Evolutionary conservation across 208 protist genomes (phyloP), one percentile per base, ranked within the genome.

Genomic region (Trypanosoma cruzi): DNA sequence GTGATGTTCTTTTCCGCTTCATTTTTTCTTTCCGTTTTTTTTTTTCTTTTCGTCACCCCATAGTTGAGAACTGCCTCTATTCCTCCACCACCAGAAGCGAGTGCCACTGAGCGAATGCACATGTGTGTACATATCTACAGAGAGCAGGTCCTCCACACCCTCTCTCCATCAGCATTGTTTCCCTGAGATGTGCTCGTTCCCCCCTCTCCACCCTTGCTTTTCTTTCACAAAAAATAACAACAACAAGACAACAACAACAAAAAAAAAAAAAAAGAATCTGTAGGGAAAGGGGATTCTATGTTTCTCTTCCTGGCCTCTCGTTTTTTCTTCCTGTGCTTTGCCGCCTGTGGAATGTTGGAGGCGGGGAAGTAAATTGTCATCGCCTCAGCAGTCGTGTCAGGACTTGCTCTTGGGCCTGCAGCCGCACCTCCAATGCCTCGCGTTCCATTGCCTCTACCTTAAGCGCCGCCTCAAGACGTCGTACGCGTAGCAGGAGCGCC

Each of bases 401-500:
- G 32, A 84, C 79, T 18, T 72, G 61, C 52, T 78, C 82, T 61
- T 84, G 82, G 36, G 78, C 78, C 62, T 77, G 50, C 54, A 79
- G 55, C 3, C 67, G 67, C 44, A 78, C 37, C 57, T 88, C 73
- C 52, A 84, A 56, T 8, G 65, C 73, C 60, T 87, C 74, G 20
- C 81, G 57, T 49, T 82, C 81, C 64, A 81, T 68, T 32, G 71
- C 69, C 75, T 87, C 81, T 49, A 82, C 50, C 34, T 70, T 72
- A 54, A 87, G 58, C n/a, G 81, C 81, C 26, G 77, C 77, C 68
- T 87, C 77, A 0, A 87, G 50, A 5, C 81, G 73, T 14, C 68
- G 68, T n/a, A 87, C 71, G 29, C 77, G 77, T 31, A 62, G 53
- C 28, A 80, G 32, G 36, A 87, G 60, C 37, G 74, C 64, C 57